Percentiles rank a stretch among this genome's conserved stretches.
Conservation (phyloP, 352 stramenopile species). For the Globisporangium orthogonon region DNA sequence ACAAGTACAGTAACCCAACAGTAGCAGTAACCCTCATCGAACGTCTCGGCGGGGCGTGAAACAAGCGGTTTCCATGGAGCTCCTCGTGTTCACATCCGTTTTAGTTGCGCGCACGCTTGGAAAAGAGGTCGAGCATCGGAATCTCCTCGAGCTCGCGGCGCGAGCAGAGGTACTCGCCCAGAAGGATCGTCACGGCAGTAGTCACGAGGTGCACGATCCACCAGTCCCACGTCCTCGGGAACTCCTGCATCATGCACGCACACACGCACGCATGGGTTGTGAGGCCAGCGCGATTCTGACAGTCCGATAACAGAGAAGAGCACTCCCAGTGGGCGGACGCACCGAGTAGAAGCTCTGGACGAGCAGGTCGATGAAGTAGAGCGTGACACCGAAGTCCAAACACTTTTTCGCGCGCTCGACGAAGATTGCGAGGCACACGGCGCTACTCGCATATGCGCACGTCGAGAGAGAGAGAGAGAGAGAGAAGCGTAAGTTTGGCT, state of each 20-base stretch:
- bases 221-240: conserved; percentile 84
- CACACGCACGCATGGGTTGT: conserved; percentile 18
- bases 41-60: background rate
- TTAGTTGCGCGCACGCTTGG: conserved; percentile 53
- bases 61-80: background rate
- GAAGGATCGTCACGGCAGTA: conserved; percentile 66
- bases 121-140: conserved; percentile 83
- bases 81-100: background rate
- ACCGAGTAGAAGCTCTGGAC: conserved; percentile 82
- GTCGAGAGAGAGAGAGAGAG: too few relatives aligned
- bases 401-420: conserved; percentile 89
- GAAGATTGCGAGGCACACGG: conserved; percentile 70
- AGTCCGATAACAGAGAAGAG: too few relatives aligned
- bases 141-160: conserved; percentile 86
- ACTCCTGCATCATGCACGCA: conserved; percentile 34
- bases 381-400: conserved; percentile 87
- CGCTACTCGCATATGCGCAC: conserved; percentile 21
- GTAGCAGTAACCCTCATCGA: background rate
- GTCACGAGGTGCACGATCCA: conserved; percentile 76
- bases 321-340: background rate
- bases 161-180: conserved; percentile 86
- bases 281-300: too few relatives aligned
- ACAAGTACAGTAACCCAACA: background rate
- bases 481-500: too few relatives aligned
- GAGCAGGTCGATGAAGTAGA: conserved; percentile 85